Base-by-base conservation (phyloP, 768 basidiomycete species). In the Kwoniella bestiolae region DNA sequence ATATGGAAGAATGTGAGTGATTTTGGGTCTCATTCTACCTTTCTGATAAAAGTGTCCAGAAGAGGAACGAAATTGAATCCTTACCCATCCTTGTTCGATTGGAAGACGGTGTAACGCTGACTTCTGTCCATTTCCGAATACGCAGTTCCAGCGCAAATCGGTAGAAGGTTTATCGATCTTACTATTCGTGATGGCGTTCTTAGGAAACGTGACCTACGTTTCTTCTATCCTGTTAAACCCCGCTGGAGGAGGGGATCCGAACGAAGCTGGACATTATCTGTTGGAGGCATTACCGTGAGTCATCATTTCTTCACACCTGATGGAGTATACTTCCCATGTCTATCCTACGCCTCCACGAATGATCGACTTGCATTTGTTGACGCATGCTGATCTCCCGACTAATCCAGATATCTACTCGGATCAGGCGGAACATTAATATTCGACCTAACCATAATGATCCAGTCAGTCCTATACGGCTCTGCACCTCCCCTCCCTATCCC, bases 1-100 rank as follows among this genome's bases (percentile, higher is more conserved):
- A 96, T 99, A 68, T 98, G 96, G 96, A 95, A 94, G 82, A 97
- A 97, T 76, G 94, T 96, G 80, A 79, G 92, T 87, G 26, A 18
- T 14, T 26, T 35, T 38, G 51, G 11, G 29, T 18, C 31, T 31
- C 53, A 32, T 35, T 16, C 12, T 52, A n/a, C n/a, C n/a, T n/a
- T n/a, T n/a, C n/a, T n/a, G n/a, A n/a, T n/a, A n/a, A n/a, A n/a
- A n/a, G n/a, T n/a, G n/a, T n/a, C n/a, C n/a, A n/a, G n/a, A n/a
- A n/a, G n/a, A n/a, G n/a, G n/a, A n/a, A n/a, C n/a, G n/a, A n/a
- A n/a, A n/a, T n/a, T n/a, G n/a, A n/a, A n/a, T n/a, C n/a, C n/a
- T n/a, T n/a, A n/a, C n/a, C n/a, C n/a, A n/a, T n/a, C n/a, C n/a
- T n/a, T n/a, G n/a, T n/a, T n/a, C n/a, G n/a, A n/a, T n/a, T n/a